Percentiles rank a stretch among this genome's conserved stretches.
Conservation (phyloP, 2,329 filamentous ascomycete species). For the Curvularia sp. region DNA sequence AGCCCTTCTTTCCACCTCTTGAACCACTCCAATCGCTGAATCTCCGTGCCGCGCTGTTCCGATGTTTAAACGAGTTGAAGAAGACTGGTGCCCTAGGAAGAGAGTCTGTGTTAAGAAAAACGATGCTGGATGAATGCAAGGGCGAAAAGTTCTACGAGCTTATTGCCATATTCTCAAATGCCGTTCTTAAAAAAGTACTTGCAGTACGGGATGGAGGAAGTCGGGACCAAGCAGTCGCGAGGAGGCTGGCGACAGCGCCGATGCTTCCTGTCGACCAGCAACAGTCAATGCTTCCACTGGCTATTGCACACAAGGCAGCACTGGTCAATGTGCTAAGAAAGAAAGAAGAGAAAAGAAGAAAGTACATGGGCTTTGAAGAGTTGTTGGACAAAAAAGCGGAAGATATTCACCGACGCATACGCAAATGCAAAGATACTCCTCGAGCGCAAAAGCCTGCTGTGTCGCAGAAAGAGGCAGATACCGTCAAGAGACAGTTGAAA, state of each 20-base stretch:
- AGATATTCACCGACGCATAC: conserved; percentile 63
- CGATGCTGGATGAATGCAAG: conserved; percentile 95
- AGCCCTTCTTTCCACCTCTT: conserved; percentile 87
- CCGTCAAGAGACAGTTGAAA: conserved; percentile 66
- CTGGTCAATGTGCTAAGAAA: conserved; percentile 65
- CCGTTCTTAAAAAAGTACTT: conserved; percentile 76
- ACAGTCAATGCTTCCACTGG: conserved; percentile 65
- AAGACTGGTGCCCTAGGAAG: conserved; percentile 83
- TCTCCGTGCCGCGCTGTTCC: conserved; percentile 81
- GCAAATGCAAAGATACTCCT: conserved; percentile 47
- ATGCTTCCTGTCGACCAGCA: conserved; percentile 42
- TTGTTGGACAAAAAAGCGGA: conserved; percentile 69
- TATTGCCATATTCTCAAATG: conserved; percentile 81
- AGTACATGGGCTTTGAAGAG: conserved; percentile 69
- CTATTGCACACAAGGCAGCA: conserved; percentile 75
- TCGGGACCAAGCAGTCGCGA: conserved; percentile 51
- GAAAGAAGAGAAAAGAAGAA: conserved; percentile 66
- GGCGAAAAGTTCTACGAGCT: conserved; percentile 90
- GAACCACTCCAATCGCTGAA: conserved; percentile 92
- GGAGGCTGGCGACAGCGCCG: conserved; percentile 59
- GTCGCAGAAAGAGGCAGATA: conserved; percentile 38
- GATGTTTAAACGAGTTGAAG: conserved; percentile 83
- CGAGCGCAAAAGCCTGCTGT: conserved; percentile 41
- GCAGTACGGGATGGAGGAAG: conserved; percentile 57
- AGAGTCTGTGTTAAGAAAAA: conserved; percentile 84